Evolutionary conservation across 108 stramenopile genomes (phyloP), one percentile per base, ranked within the genome.

Genomic region (Pseudonitzschia pungens): DNA sequence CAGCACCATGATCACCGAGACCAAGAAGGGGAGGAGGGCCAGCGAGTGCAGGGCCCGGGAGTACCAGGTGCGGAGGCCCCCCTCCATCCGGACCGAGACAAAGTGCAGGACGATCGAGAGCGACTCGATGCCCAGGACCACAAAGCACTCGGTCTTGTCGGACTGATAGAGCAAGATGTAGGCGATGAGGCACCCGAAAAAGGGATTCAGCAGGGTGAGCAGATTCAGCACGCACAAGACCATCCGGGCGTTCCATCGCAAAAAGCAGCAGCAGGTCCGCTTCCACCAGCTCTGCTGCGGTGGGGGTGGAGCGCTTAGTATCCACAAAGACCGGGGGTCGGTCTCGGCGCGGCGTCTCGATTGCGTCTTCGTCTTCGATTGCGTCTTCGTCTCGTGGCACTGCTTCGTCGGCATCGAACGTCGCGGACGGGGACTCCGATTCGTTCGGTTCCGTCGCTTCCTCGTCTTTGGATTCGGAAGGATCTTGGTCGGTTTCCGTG

Each of bases 151-250:
- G 7, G 54, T 63, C 68, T 69, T 69, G 43, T 69, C 59, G 18
- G 75, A 76, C 32, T 76, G 75, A 26, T 76, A 76, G 0, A 76
- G 59, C 0, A 76, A 51, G 16, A 76, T 76, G 68, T 68, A 76
- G 26, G 75, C 75, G 32, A 76, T 70, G 43, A 76, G 20, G 55
- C 68, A 76, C 7, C 75, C 75, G 52, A 76, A 76, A 58, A 69
- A 76, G 16, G 75, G 75, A 48, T 76, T 76, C 48, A 76, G 36
- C 5, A 76, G 55, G 11, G 65, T 52, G 48, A 76, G 26, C 6
- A 76, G 31, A 36, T 66, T 42, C 12, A 76, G 0, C 21, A 69
- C 29, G 9, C 48, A 22, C 58, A 76, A 36, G 42, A 69, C 14
- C 10, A 70, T 29, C 1, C 2, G 27, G 16, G 65, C 58, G 2